Conservation (phyloP, 176 grass and related monocot species). For the Luzula sylvatica region DNA sequence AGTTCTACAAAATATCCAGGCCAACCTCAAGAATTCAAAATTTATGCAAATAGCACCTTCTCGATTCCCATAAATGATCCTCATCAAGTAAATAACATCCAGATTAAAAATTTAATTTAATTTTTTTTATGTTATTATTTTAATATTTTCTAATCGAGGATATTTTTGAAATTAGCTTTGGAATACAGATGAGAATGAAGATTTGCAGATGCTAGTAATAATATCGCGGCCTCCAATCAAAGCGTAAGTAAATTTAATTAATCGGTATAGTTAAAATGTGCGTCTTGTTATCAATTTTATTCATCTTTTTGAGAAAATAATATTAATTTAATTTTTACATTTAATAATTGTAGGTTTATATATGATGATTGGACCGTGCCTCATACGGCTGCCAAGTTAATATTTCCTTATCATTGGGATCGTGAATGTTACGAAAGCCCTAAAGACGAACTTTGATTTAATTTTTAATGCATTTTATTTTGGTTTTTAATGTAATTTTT, state of each 20-base stretch:
- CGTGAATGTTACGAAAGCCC: slow-evolving; percentile 41
- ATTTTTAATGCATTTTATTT: too few species aligned
- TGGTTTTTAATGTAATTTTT: too few species aligned
- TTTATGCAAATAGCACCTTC: slow-evolving; percentile 74
- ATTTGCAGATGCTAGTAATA: slow-evolving; percentile 73
- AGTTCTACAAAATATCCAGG: slow-evolving; percentile 55
- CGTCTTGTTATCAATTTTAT: not conserved
- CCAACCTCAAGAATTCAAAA: slow-evolving; percentile 42
- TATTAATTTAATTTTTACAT: slow-evolving; percentile 6
- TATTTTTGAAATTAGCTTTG: slow-evolving; percentile 39
- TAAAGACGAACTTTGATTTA: slow-evolving; percentile 88
- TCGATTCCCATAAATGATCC: slow-evolving; percentile 77
- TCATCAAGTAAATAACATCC: slow-evolving; percentile 44
- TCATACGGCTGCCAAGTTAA: slow-evolving; percentile 63
- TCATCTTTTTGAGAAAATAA: not conserved
- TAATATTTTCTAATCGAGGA: slow-evolving; percentile 1
- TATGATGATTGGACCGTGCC: slow-evolving; percentile 80
- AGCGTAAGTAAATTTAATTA: slow-evolving; percentile 43
- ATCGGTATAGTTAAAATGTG: not conserved
- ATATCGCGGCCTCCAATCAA: slow-evolving; percentile 88
- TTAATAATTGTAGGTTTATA: slow-evolving; percentile 42
- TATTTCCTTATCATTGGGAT: slow-evolving; percentile 77
- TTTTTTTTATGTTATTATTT: not conserved
- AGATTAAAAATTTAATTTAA: not conserved
- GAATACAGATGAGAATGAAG: slow-evolving; percentile 71